Conservation (phyloP, 1,284 basidiomycete genomes). For the Puccinia coronata region DNA sequence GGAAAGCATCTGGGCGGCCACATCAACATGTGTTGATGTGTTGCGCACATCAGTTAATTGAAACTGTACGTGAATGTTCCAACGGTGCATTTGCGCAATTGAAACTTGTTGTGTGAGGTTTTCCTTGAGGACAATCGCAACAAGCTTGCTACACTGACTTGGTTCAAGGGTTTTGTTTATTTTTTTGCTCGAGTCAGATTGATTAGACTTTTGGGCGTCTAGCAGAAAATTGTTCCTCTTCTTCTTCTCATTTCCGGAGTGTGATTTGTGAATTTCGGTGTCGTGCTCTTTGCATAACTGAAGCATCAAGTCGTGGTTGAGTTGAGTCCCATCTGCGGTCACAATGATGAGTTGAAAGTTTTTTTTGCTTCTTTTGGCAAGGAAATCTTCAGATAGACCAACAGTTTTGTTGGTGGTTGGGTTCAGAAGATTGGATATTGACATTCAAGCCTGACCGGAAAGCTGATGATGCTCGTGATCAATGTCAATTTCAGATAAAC, state of each 20-base stretch:
- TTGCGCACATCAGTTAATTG: background rate
- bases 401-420: background rate
- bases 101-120: background rate
- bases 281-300: background rate
- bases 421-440: conserved; percentile 30
- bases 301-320: background rate
- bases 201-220: background rate
- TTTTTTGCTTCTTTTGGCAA: background rate
- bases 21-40: conserved; percentile 4
- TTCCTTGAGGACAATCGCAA: background rate
- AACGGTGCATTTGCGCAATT: conserved; percentile 7
- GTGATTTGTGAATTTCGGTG: background rate
- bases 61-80: conserved; percentile 25
- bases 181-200: background rate
- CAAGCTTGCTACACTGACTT: conserved; percentile 12
- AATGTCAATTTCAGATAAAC: background rate
- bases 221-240: background rate
- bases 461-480: background rate
- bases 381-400: background rate
- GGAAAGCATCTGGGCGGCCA: background rate
- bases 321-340: background rate
- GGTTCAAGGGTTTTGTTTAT: background rate
- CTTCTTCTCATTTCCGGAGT: background rate
- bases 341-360: background rate
- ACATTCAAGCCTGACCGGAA: conserved; percentile 1